Evolutionary conservation across 495 filamentous ascomycete species (phyloP), one percentile per base, ranked within the genome.

Genomic region (Hyaloscypha finlandica): DNA sequence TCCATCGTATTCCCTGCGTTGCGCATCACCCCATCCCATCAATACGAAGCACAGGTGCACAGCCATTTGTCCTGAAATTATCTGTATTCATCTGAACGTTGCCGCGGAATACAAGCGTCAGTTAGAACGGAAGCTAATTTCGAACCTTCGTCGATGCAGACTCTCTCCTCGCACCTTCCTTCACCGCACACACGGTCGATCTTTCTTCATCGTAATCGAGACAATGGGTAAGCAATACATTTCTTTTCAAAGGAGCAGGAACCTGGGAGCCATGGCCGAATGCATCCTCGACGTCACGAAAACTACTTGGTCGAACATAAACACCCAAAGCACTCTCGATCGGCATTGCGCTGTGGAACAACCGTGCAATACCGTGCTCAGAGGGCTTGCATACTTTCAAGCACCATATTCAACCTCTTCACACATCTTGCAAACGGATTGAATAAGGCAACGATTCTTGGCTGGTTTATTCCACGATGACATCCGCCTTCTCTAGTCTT

Each of bases 161-260:
- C 39, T 33, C 42, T 22, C 35, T 35, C 60, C 63, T 62, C 56
- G 42, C 19, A 45, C 67, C 61, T 67, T 56, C 70, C 56, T 48
- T 55, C 30, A 33, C 57, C 32, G 63, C 64, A 19, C 45, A 39
- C 56, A 20, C 53, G 12, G 67, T 72, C 67, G 67, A 66, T 64
- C 70, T 42, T 72, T 69, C 66, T 66, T 37, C 53, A 61, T 60
- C 66, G 31, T 3, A 69, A 32, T 63, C 60, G n/a, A 65, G 11
- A 69, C 58, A 72, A 72, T 72, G 70, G 70, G 70, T 72, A 72
- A 72, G 70, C 70, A 69, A 52, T 59, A 33, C 62, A 51, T 65
- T 67, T 72, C 58, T 51, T 72, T 72, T 61, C 37, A 48, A 12
- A 48, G 42, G 4, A 48, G 42, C 42, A 48, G 42, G 42, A 48